A percentile compares a stretch with the other conserved stretches of the same genome.
Evolutionary conservation across 768 basidiomycete genomes (phyloP).

Genomic region (Amanita thiersii): DNA sequence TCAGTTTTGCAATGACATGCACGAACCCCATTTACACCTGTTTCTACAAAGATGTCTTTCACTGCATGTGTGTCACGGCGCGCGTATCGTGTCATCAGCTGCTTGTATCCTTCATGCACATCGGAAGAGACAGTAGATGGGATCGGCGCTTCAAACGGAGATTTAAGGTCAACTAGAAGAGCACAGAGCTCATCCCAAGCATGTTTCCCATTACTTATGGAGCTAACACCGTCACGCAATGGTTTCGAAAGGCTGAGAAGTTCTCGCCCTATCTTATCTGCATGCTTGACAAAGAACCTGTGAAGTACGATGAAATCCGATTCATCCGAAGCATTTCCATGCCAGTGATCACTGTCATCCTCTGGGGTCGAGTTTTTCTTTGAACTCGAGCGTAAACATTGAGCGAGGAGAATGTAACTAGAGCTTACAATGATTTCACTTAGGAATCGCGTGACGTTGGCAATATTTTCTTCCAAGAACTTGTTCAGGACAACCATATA

Average conservation of each 20-base stretch:
- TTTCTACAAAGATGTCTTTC: conserved; percentile 57
- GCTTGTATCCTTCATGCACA: conserved; percentile 57
- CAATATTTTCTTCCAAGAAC: conserved; percentile 64
- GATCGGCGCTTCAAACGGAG: conserved; percentile 58
- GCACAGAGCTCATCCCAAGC: conserved; percentile 80
- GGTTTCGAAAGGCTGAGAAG: conserved; percentile 65
- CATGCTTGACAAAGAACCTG: conserved; percentile 77
- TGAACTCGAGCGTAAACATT: not conserved
- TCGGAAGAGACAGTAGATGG: conserved; percentile 38
- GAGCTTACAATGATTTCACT: conserved; percentile 61
- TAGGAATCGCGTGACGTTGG: conserved; percentile 67
- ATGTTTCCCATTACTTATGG: conserved; percentile 60
- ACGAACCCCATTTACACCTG: conserved; percentile 37
- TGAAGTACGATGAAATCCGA: conserved; percentile 79
- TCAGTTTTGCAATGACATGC: not conserved
- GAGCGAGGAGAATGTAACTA: not conserved
- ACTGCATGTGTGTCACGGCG: conserved; percentile 57
- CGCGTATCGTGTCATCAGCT: conserved; percentile 57
- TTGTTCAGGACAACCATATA: conserved; percentile 78
- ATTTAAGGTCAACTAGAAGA: conserved; percentile 70
- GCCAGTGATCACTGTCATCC: conserved; percentile 65
- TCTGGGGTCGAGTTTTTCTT: conserved; percentile 34
- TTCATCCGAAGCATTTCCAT: conserved; percentile 71
- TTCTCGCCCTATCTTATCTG: conserved; percentile 84
- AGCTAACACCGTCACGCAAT: conserved; percentile 44